Base-by-base conservation (phyloP, 1,139 yeast genomes). In the Nakaseomyces sp. region DNA sequence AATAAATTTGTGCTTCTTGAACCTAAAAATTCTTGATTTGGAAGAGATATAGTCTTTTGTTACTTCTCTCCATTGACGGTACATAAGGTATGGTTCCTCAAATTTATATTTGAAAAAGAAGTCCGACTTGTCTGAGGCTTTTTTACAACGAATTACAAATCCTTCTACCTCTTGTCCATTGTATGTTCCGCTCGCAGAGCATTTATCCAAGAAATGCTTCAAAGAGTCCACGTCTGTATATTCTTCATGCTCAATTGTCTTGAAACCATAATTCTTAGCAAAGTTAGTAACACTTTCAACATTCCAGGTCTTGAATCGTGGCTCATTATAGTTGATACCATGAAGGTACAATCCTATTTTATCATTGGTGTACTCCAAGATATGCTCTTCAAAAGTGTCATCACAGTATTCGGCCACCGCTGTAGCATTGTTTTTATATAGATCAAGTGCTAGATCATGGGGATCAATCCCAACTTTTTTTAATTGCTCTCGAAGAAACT, bases 331-430 rank as follows among this genome's bases (percentile, higher is more conserved):
- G 60, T 91, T 93, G 39, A 93, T 65, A 0, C 98, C 98, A 58
- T 91, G 98, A 17, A 93, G 63, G 53, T 91, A 93, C 12, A 93
- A 69, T 0, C 98, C 99, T 0, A 95, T 78, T 10, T 49, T 48
- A 13, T 68, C 68, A 1, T 79, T 79, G 1, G 73, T 62, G 56
- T 93, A 93, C 43, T 81, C 82, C 44, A 93, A 68, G 10, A 93
- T 87, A 61, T 93, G 99, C 62, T 93, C 98, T 60, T 93, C 98
- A 63, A 93, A 93, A 0, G 67, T 67, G 57, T 93, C 98, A 60
- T 93, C 96, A 63, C 99, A 93, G 40, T 79, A 73, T 63, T 91
- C 98, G 1, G 93, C 89, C 1, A 88, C 95, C 0, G 95, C 95
- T 0, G 98, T 93, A 24, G 78, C 60, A 48, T 79, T 76, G 50